Conservation (phyloP, 176 grass and related monocot genomes). For the Urochloa ruziziensis region DNA sequence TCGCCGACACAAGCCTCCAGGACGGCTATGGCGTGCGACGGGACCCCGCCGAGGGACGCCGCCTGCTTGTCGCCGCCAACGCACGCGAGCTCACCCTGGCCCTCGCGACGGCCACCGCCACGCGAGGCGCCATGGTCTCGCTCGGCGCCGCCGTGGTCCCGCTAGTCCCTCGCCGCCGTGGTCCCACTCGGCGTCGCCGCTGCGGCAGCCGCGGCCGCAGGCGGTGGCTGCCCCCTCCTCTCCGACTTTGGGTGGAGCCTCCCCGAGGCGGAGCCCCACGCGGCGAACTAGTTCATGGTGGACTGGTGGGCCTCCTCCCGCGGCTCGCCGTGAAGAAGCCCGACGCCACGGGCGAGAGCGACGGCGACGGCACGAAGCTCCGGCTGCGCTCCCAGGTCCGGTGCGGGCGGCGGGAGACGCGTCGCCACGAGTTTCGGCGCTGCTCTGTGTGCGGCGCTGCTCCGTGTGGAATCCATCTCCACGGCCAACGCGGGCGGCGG, state of each 20-base stretch:
- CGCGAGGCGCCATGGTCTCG: not conserved
- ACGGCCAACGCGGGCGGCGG: too few species aligned
- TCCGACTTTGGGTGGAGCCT: slow-evolving; percentile 59
- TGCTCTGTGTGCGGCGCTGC: slow-evolving; percentile 81
- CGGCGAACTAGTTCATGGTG: slow-evolving; percentile 68
- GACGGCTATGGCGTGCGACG: slow-evolving; percentile 78
- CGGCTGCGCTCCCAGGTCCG: slow-evolving; percentile 59
- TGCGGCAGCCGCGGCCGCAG: not conserved
- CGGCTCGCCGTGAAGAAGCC: not conserved
- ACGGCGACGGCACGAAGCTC: slow-evolving; percentile 5
- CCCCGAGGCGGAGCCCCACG: slow-evolving; percentile 56
- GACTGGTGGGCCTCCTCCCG: slow-evolving; percentile 52
- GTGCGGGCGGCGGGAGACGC: slow-evolving; percentile 67
- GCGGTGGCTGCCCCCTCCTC: slow-evolving; percentile 33
- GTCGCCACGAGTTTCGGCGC: slow-evolving; percentile 80
- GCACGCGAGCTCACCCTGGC: slow-evolving; percentile 57
- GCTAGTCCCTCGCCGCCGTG: too few species aligned
- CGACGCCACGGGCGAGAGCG: not conserved
- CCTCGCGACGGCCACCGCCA: not conserved
- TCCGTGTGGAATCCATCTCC: too few species aligned
- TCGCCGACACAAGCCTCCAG: too few species aligned
- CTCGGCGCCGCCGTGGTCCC: not conserved
- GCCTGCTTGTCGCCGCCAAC: slow-evolving; percentile 66
- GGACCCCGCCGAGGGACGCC: slow-evolving; percentile 54
- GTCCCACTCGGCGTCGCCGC: too few species aligned